Conservation (phyloP, 2,329 filamentous ascomycete species). For the Curvularia lunata region DNA sequence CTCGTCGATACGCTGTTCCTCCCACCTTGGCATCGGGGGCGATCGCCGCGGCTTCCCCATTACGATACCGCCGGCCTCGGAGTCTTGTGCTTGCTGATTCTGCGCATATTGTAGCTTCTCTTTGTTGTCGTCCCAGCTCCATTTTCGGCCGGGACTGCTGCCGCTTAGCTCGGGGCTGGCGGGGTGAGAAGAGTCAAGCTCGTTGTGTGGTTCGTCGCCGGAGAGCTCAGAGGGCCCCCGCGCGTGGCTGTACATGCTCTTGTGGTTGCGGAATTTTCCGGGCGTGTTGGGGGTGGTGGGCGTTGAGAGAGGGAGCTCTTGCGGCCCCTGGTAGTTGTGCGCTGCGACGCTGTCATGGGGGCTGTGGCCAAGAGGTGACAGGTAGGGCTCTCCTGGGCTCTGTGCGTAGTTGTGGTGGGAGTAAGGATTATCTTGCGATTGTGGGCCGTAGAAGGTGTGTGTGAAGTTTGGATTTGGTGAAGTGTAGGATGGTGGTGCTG, state of each 20-base stretch:
- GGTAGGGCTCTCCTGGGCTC: neutral
- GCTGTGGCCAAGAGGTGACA: neutral
- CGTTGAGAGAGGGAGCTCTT: constrained; percentile 18
- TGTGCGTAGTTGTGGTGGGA: constrained; percentile 10
- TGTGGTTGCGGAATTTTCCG: neutral
- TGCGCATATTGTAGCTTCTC: neutral
- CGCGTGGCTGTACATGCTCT: constrained; percentile 9
- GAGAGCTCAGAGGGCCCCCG: constrained; percentile 9
- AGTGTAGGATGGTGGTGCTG: constrained; percentile 19
- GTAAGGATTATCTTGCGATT: neutral
- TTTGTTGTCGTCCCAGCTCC: neutral
- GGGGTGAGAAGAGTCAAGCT: neutral
- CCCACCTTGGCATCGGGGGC: neutral
- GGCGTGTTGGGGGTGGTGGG: neutral
- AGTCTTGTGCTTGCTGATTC: neutral
- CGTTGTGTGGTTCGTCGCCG: neutral
- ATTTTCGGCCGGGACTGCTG: neutral
- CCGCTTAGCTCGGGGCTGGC: neutral
- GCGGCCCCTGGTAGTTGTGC: constrained; percentile 7
- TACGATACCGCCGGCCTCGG: neutral
- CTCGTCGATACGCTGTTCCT: neutral
- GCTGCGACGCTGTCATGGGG: neutral
- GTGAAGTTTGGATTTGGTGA: constrained; percentile 8
- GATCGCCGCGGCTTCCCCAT: neutral
- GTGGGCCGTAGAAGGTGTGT: neutral